These are phyloP conservation scores for Agaricus subrufescens DNA, from an alignment of 768 basidiomycete genomes.

Conservation along the genomic window DNA sequence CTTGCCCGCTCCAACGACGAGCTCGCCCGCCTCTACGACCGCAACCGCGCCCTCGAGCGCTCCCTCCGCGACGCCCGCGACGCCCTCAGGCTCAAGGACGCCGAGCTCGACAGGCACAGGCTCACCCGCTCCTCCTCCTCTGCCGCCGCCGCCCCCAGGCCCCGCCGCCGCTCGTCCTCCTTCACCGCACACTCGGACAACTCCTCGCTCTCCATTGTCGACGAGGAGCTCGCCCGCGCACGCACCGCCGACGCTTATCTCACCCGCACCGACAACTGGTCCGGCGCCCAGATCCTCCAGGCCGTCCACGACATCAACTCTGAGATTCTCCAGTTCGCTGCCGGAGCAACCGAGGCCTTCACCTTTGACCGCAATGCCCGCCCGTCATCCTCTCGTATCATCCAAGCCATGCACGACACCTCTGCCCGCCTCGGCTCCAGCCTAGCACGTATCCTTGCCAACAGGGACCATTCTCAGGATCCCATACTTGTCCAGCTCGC, in stretches of 20 bases:
- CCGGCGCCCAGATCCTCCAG: slow-evolving; percentile 74
- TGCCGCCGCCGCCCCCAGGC: too few species aligned
- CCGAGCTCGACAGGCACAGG: slow-evolving; percentile 53
- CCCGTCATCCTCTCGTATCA: slow-evolving; percentile 22
- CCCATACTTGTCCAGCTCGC: slow-evolving; percentile 75
- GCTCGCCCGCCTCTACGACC: slow-evolving; percentile 53
- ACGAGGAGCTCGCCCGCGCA: slow-evolving; percentile 55
- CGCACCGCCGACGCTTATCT: slow-evolving; percentile 63
- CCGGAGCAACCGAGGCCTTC: slow-evolving; percentile 66
- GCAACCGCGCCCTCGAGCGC: slow-evolving; percentile 57
- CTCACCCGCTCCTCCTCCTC: slow-evolving; percentile 15
- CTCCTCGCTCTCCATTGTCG: slow-evolving; percentile 18
- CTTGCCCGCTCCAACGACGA: slow-evolving; percentile 51
- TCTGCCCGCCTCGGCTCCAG: slow-evolving; percentile 58
- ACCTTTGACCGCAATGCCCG: slow-evolving; percentile 31
- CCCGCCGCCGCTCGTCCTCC: too few species aligned
- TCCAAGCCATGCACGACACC: slow-evolving; percentile 56
- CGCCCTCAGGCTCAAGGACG: slow-evolving; percentile 49
- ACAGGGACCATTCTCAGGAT: slow-evolving; percentile 69
- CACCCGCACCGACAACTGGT: slow-evolving; percentile 71
- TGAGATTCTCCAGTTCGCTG: slow-evolving; percentile 77
- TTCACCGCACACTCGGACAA: slow-evolving; percentile 8
- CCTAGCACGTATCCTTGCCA: slow-evolving; percentile 54
- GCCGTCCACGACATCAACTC: slow-evolving; percentile 77
- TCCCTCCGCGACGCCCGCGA: slow-evolving; percentile 63